Evolutionary conservation across 2,329 filamentous ascomycete genomes (phyloP), one percentile per base, ranked within the genome.

Genomic region (Fusarium concolor): DNA sequence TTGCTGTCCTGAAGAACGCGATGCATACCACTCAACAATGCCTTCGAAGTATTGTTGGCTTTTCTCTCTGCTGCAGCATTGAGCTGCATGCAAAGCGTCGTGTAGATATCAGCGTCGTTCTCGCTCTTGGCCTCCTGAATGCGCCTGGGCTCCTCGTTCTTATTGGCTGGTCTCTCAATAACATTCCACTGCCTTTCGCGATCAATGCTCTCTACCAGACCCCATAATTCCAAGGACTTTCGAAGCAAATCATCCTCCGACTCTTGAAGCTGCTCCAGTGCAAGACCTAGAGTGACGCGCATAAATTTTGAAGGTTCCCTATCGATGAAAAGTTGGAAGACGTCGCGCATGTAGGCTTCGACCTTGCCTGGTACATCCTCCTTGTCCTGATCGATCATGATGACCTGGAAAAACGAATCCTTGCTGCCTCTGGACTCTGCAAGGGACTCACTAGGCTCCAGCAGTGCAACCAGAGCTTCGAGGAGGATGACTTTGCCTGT

Each of bases 61-160:
- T 89, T 89, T 58, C 87, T 85, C 75, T 91, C 89, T 2, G 87
- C 87, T 0, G 86, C 88, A 2, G 88, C 88, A 49, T 87, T 88
- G 43, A 91, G 82, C 76, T 91, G 89, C 76, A 88, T 84, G 69
- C 85, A 87, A 56, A 90, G 85, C 62, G 87, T 87, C 38, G 84
- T 86, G 74, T 88, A 90, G 5, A 85, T 83, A 57, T 88, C 86
- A 35, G 83, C 82, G 41, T 87, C 83, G 10, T 82, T 82, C 38
- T 84, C 83, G 43, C 75, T 78, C 26, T 81, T 76, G 12, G 78
- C 77, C 51, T 87, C 85, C 38, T 83, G 84, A 59, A 89, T 85
- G 67, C 79, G 80, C 17, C 81, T 78, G 15, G 80, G 78, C 18
- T 81, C 76, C 33, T 80, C 76, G 8, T 78, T 79, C 15, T 81